Evolutionary conservation across 1,284 basidiomycete species (phyloP).

Genomic region (Somion occarium): DNA sequence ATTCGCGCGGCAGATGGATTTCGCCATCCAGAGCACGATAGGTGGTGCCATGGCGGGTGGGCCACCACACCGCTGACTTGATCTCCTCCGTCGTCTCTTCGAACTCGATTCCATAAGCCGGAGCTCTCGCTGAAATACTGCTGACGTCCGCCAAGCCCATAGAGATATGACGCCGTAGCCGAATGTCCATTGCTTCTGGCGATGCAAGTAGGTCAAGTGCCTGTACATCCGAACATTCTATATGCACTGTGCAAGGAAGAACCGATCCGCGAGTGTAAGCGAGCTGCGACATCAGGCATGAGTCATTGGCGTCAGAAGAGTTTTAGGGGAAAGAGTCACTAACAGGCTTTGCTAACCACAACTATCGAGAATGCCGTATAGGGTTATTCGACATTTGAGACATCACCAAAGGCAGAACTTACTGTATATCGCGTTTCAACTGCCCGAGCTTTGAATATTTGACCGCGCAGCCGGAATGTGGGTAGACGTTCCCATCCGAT

Average conservation of each 20-base stretch:
- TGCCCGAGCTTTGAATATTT: conserved; percentile 36
- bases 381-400: background rate
- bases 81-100: conserved; percentile 4
- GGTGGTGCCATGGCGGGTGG: background rate
- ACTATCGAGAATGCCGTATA: conserved; percentile 10
- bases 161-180: conserved; percentile 19
- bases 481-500: conserved; percentile 44
- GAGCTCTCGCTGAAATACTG: conserved; percentile 4
- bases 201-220: conserved; percentile 21
- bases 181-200: conserved; percentile 18
- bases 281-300: conserved; percentile 11
- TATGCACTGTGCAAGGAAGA: conserved; percentile 19
- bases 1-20: conserved; percentile 18
- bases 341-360: conserved; percentile 23
- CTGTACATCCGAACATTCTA: conserved; percentile 21
- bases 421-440: conserved; percentile 20
- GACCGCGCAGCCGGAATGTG: conserved; percentile 36
- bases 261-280: conserved; percentile 23
- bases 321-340: conserved; percentile 2
- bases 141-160: conserved; percentile 8
- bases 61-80: conserved; percentile 16
- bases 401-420: conserved; percentile 3
- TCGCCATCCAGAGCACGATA: conserved; percentile 20
- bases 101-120: conserved; percentile 12
- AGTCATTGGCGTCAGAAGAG: conserved; percentile 3